Conservation (phyloP, 768 basidiomycete genomes). For the Saitozyma sp. region DNA sequence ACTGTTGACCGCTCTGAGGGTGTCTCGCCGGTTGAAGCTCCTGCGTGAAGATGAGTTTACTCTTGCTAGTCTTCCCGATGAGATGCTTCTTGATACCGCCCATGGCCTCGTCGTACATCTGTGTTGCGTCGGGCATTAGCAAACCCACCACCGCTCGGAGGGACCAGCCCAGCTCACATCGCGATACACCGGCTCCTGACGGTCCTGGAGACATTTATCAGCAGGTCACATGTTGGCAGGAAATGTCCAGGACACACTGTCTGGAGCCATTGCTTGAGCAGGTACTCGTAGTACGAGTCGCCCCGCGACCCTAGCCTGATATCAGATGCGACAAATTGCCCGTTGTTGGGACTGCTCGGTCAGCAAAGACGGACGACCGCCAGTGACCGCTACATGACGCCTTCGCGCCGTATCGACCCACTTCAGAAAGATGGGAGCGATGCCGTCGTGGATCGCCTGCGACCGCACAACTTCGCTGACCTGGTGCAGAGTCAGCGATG, state of each 20-base stretch:
- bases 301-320: slow-evolving; percentile 88
- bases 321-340: slow-evolving; percentile 64
- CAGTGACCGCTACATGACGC: not conserved
- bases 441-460: slow-evolving; percentile 66
- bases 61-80: slow-evolving; percentile 63
- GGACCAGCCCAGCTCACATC: slow-evolving; percentile 57
- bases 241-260: slow-evolving; percentile 61
- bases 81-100: slow-evolving; percentile 73
- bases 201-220: slow-evolving; percentile 51
- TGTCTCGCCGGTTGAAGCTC: slow-evolving; percentile 69
- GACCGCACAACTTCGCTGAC: slow-evolving; percentile 71
- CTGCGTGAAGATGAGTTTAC: slow-evolving; percentile 71
- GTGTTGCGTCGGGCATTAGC: slow-evolving; percentile 1
- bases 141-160: not conserved
- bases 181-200: slow-evolving; percentile 72
- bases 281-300: slow-evolving; percentile 91
- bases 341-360: slow-evolving; percentile 56
- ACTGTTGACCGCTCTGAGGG: slow-evolving; percentile 30
- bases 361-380: not conserved
- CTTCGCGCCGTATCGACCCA: slow-evolving; percentile 52
- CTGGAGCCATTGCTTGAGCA: slow-evolving; percentile 73
- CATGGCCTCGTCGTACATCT: slow-evolving; percentile 93
- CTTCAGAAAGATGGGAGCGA: slow-evolving; percentile 84
- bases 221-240: not conserved
- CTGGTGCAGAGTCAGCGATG: slow-evolving; percentile 43